Percentiles rank a stretch among this genome's conserved stretches.
phyloP scores from a whole-genome alignment of 768 basidiomycete species.

The Daedalea quercina region DNA sequence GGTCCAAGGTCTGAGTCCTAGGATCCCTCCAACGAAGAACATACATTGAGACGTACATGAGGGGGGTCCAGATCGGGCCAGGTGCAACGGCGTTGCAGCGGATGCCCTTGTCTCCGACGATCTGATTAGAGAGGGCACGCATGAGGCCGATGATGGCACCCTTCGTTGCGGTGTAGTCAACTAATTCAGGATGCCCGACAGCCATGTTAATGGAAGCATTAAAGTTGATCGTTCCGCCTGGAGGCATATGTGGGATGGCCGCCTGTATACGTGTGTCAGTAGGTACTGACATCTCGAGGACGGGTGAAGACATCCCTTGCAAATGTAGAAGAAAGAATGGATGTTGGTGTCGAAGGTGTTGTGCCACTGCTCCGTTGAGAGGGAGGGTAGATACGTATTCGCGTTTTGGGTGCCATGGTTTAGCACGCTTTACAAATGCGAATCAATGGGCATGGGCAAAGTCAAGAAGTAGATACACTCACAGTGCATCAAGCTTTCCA shows the following conservation, averaged over 20 bases:
- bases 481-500: conserved; percentile 34
- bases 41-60: conserved; percentile 31
- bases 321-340: conserved; percentile 40
- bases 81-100: conserved; percentile 34
- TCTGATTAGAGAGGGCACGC: conserved; percentile 42
- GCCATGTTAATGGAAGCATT: conserved; percentile 38
- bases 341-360: conserved; percentile 33
- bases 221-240: conserved; percentile 36
- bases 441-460: not conserved
- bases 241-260: conserved; percentile 36
- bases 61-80: conserved; percentile 44
- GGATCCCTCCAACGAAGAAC: no score
- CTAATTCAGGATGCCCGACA: conserved; percentile 37
- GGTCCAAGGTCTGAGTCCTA: no score
- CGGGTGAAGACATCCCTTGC: conserved; percentile 20
- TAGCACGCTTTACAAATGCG: conserved; percentile 24
- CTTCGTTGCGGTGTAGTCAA: conserved; percentile 52
- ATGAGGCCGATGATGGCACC: conserved; percentile 45
- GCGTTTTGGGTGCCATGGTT: conserved; percentile 41
- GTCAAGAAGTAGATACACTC: conserved; percentile 7
- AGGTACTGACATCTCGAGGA: not conserved
- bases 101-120: conserved; percentile 42
- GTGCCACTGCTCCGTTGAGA: conserved; percentile 36
- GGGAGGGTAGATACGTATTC: conserved; percentile 28
- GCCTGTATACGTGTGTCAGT: conserved; percentile 12